Evolutionary conservation across 2,329 filamentous ascomycete species (phyloP).

Genomic region (Cladosporium sp.): DNA sequence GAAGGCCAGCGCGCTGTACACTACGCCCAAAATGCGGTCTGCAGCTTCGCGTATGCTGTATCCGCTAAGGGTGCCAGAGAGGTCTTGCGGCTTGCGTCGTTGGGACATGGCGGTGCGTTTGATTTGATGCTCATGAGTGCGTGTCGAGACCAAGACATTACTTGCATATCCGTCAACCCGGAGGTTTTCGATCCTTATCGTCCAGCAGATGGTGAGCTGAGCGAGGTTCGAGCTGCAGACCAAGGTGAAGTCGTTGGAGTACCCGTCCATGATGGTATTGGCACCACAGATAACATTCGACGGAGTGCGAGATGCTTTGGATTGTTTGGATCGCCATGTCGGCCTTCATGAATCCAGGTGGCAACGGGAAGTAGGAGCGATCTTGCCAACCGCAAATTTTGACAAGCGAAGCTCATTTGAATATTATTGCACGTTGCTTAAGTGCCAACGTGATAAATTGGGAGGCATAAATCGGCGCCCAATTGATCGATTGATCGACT

Average conservation of each 20-base stretch:
- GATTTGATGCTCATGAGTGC: constrained; percentile 30
- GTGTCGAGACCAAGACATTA: constrained; percentile 27
- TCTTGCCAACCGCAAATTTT: too few relatives aligned
- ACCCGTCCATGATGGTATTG: not conserved
- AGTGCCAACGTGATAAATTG: too few relatives aligned
- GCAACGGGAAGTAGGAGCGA: too few relatives aligned
- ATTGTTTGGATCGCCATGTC: not conserved
- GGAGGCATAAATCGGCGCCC: too few relatives aligned
- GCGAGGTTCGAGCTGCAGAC: constrained; percentile 19
- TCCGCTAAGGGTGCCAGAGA: constrained; percentile 28
- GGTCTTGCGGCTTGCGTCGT: constrained; percentile 25
- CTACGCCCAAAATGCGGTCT: constrained; percentile 22
- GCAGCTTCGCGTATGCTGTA: constrained; percentile 29
- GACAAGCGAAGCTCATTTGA: too few relatives aligned
- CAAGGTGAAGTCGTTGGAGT: not conserved
- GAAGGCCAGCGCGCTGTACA: constrained; percentile 25
- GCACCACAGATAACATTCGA: not conserved
- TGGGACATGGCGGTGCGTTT: constrained; percentile 26
- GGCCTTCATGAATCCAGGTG: not conserved
- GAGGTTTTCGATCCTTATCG: constrained; percentile 33
- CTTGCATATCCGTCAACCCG: constrained; percentile 34
- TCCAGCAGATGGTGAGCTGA: constrained; percentile 25
- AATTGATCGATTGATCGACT: too few relatives aligned
- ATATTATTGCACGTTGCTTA: too few relatives aligned
- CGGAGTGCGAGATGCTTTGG: not conserved